Evolutionary conservation across 768 basidiomycete species (phyloP).

Genomic region (Naganishia randhawae): DNA sequence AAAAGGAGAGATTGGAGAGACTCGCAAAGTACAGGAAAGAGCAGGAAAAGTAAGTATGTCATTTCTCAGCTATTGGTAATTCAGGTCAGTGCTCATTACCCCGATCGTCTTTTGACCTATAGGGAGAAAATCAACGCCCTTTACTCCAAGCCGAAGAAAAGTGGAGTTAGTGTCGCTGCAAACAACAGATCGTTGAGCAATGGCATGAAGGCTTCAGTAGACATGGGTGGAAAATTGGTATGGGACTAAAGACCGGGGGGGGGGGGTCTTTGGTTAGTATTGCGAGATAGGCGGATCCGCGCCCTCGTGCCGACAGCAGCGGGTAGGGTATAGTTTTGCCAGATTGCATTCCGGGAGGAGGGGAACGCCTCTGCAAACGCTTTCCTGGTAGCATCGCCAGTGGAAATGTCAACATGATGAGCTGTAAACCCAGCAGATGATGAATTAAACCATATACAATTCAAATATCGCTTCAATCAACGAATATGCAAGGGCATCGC

Average conservation of each 20-base stretch:
- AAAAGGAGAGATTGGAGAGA: constrained; percentile 23
- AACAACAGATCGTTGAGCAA: constrained; percentile 19
- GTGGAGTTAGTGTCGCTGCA: constrained; percentile 3
- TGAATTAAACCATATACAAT: too few relatives aligned
- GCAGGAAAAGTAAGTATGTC: constrained; percentile 12
- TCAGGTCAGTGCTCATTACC: not conserved
- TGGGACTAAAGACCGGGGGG: constrained; percentile 18
- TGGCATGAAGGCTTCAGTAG: constrained; percentile 13
- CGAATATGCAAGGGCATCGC: too few relatives aligned
- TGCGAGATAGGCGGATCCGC: too few relatives aligned
- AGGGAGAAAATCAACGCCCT: constrained; percentile 19
- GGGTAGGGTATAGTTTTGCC: too few relatives aligned
- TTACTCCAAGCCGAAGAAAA: constrained; percentile 15
- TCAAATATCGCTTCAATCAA: too few relatives aligned
- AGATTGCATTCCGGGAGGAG: too few relatives aligned
- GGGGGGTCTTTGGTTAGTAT: too few relatives aligned
- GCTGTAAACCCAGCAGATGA: too few relatives aligned
- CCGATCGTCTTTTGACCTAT: not conserved
- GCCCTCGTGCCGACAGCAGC: too few relatives aligned
- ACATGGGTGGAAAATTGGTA: not conserved
- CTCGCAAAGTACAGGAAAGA: constrained; percentile 20
- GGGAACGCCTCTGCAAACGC: too few relatives aligned
- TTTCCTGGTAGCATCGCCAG: too few relatives aligned
- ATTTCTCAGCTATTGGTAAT: not conserved
- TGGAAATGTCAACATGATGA: too few relatives aligned